A percentile compares a stretch with the other conserved stretches of the same genome.
Conservation (phyloP, 2,329 filamentous ascomycete genomes). For the Rosellinia necatrix region DNA sequence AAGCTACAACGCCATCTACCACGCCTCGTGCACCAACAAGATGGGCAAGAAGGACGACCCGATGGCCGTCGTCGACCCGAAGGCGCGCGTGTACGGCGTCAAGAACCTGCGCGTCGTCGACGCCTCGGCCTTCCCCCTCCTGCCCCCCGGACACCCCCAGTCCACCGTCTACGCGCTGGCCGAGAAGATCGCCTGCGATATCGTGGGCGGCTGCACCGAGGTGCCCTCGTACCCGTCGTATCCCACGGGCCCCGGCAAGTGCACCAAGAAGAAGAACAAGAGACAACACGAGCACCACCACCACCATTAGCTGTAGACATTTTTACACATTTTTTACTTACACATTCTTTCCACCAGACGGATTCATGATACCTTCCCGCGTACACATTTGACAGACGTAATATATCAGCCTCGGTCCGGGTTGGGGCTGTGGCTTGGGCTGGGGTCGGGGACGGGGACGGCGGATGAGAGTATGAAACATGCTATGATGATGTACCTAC, state of each 20-base stretch:
- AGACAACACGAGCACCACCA: too few species aligned
- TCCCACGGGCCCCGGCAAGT: slow-evolving; percentile 9
- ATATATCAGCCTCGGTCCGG: not conserved
- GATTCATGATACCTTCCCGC: not conserved
- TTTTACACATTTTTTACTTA: too few species aligned
- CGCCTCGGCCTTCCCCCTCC: slow-evolving; percentile 43
- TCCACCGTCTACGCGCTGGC: slow-evolving; percentile 33
- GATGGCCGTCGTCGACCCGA: slow-evolving; percentile 57
- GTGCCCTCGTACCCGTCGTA: slow-evolving; percentile 12
- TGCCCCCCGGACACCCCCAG: slow-evolving; percentile 36
- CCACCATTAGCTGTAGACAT: too few species aligned
- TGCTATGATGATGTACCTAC: too few species aligned
- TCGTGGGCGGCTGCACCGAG: slow-evolving; percentile 23
- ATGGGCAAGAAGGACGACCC: slow-evolving; percentile 57
- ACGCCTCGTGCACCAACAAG: slow-evolving; percentile 57
- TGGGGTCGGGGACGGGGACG: not conserved
- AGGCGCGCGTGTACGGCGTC: slow-evolving; percentile 59
- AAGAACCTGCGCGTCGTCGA: slow-evolving; percentile 60
- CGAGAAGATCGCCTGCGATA: slow-evolving; percentile 28
- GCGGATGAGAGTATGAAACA: too few species aligned
- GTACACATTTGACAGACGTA: not conserved
- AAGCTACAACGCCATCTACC: slow-evolving; percentile 43
- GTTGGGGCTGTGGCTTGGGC: not conserved
- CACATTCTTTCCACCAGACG: not conserved
- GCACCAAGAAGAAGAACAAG: slow-evolving; percentile 3